These are phyloP conservation scores for Ascochyta koolunga DNA, from an alignment of 2,329 filamentous ascomycete species.

Conservation along the genomic window DNA sequence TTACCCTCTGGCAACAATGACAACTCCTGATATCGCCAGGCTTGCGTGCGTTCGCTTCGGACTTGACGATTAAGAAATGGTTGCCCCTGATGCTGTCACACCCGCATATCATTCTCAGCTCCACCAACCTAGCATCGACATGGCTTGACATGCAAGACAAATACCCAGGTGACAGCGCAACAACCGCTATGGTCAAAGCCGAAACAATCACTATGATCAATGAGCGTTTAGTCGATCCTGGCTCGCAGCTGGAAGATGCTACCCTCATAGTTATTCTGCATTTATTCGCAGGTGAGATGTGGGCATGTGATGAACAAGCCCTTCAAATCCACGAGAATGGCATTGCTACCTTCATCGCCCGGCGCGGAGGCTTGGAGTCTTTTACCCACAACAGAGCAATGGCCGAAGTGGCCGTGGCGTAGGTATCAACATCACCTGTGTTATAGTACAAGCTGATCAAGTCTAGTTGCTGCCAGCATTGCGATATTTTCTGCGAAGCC, in stretches of 20 bases:
- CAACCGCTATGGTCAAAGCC: conserved; percentile 32
- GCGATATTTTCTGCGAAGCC: conserved; percentile 37
- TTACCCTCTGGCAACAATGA: not conserved
- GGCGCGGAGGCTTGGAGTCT: conserved; percentile 29
- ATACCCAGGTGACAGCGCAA: conserved; percentile 31
- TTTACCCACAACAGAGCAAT: conserved; percentile 22
- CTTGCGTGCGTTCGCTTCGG: conserved; percentile 30
- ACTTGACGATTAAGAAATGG: conserved; percentile 33
- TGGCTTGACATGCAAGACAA: conserved; percentile 39
- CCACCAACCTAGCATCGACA: conserved; percentile 29
- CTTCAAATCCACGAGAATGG: conserved; percentile 33
- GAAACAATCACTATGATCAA: conserved; percentile 39
- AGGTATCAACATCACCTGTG: conserved; percentile 3
- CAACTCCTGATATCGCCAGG: conserved; percentile 15
- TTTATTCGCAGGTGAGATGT: conserved; percentile 39
- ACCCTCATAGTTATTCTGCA: conserved; percentile 41
- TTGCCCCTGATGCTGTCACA: conserved; percentile 33
- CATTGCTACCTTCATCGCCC: conserved; percentile 30
- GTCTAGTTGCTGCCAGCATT: conserved; percentile 32
- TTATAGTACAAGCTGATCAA: conserved; percentile 7
- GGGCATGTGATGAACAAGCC: conserved; percentile 36
- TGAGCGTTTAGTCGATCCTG: conserved; percentile 21
- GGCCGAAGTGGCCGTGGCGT: conserved; percentile 32
- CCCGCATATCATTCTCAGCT: conserved; percentile 35
- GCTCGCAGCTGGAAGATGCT: conserved; percentile 23